These are phyloP conservation scores for Pseudocercospora musae DNA, from an alignment of 2,329 filamentous ascomycete species.

Conservation along the genomic window DNA sequence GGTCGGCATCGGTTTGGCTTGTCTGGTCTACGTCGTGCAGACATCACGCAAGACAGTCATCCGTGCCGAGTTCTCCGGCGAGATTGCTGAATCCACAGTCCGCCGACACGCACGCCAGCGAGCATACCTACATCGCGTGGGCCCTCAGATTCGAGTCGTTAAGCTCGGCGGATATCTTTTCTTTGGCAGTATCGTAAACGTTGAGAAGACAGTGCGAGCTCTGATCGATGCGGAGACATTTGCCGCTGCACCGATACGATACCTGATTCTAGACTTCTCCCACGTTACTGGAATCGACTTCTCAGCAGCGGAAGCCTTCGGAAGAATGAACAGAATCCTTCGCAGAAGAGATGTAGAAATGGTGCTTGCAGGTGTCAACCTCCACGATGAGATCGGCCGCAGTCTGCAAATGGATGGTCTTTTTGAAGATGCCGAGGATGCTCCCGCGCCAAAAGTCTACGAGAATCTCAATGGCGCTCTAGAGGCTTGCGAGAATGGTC, in stretches of 20 bases:
- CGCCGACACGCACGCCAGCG: slow-evolving; percentile 86
- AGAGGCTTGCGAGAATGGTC: slow-evolving; percentile 91
- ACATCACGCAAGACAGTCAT: slow-evolving; percentile 87
- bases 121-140: slow-evolving; percentile 79
- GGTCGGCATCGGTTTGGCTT: slow-evolving; percentile 85
- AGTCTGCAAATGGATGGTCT: slow-evolving; percentile 82
- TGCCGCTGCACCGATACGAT: slow-evolving; percentile 73
- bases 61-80: slow-evolving; percentile 82
- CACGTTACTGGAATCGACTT: slow-evolving; percentile 93
- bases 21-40: slow-evolving; percentile 85
- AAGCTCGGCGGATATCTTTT: slow-evolving; percentile 96
- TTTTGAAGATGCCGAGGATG: slow-evolving; percentile 65
- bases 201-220: slow-evolving; percentile 80
- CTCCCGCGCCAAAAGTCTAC: slow-evolving; percentile 61
- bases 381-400: slow-evolving; percentile 70
- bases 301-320: slow-evolving; percentile 92
- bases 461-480: slow-evolving; percentile 89
- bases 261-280: slow-evolving; percentile 81
- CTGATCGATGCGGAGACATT: slow-evolving; percentile 83
- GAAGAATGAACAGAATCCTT: slow-evolving; percentile 82
- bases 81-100: slow-evolving; percentile 87
- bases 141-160: slow-evolving; percentile 82
- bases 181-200: slow-evolving; percentile 94
- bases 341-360: slow-evolving; percentile 73
- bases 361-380: slow-evolving; percentile 76